These are phyloP conservation scores for Pseudocercospora ulei DNA, from an alignment of 2,329 filamentous ascomycete species.

Conservation along the genomic window DNA sequence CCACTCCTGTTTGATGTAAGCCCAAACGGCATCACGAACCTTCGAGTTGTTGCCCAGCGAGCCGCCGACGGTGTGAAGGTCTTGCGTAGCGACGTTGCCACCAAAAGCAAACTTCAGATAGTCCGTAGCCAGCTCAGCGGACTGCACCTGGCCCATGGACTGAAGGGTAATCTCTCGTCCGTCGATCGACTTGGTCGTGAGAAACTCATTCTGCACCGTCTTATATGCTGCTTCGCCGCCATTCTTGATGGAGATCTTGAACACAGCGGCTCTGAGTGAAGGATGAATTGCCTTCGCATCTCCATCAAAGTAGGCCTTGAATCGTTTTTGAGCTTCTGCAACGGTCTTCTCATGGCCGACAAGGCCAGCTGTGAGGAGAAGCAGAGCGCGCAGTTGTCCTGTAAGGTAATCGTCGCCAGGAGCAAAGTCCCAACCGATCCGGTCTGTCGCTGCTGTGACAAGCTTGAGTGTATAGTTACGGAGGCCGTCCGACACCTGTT, in stretches of 20 bases:
- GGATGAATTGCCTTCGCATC: conserved; percentile 65
- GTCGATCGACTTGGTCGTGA: conserved; percentile 72
- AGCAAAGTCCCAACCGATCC: conserved; percentile 78
- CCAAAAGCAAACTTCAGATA: conserved; percentile 69
- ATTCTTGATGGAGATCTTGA: conserved; percentile 66
- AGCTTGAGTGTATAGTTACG: conserved; percentile 71
- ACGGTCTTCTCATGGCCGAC: conserved; percentile 64
- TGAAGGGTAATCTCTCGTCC: conserved; percentile 77
- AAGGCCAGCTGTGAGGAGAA: conserved; percentile 65
- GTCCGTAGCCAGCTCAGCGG: conserved; percentile 56
- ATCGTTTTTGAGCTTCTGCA: conserved; percentile 65
- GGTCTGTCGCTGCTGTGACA: conserved; percentile 62
- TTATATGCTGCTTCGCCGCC: conserved; percentile 60
- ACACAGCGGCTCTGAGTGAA: conserved; percentile 69
- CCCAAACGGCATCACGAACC: conserved; percentile 68
- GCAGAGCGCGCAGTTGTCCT: conserved; percentile 68
- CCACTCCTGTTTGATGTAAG: conserved; percentile 80
- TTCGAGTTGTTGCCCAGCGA: conserved; percentile 63
- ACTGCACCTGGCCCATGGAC: conserved; percentile 64
- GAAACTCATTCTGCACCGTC: conserved; percentile 75
- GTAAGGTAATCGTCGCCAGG: conserved; percentile 70
- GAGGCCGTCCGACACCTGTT: conserved; percentile 60
- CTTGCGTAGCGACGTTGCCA: conserved; percentile 71
- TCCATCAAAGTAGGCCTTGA: conserved; percentile 64
- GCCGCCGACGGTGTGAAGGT: conserved; percentile 73